These are phyloP conservation scores for Eucalyptus decipiens DNA, from an alignment of 345 rosid genomes.

Conservation along the genomic window DNA sequence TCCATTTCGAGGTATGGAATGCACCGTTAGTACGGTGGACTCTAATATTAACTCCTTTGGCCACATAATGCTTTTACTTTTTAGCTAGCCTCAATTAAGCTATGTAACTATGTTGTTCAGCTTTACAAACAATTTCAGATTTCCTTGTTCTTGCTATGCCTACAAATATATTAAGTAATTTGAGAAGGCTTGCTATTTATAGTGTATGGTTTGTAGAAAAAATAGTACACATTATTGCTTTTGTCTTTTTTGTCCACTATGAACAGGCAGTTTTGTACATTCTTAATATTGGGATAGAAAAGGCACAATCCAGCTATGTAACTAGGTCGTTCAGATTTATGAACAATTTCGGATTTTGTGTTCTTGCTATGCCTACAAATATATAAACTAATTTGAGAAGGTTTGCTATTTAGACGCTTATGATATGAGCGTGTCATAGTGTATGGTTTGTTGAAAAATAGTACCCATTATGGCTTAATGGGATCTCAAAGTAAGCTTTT, in stretches of 20 bases:
- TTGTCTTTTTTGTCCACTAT: background rate
- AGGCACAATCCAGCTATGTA: background rate
- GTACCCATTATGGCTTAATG: background rate
- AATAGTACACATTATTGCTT: background rate
- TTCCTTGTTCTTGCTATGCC: background rate
- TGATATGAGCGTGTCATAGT: background rate
- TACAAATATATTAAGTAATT: background rate
- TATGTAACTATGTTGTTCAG: background rate
- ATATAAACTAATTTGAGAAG: background rate
- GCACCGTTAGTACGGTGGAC: background rate
- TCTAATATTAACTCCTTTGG: background rate
- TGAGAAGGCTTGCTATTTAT: background rate
- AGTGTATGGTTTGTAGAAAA: background rate
- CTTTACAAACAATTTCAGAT: background rate
- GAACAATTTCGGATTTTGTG: background rate
- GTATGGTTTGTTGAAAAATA: background rate
- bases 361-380: background rate
- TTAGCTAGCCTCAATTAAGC: background rate
- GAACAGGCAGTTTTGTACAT: background rate
- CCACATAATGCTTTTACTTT: background rate
- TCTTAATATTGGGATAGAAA: background rate
- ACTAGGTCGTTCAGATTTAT: background rate
- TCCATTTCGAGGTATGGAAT: constrained; percentile 41
- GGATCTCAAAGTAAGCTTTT: background rate
- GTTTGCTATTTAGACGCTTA: background rate